Evolutionary conservation across 2,329 filamentous ascomycete species (phyloP), one percentile per base, ranked within the genome.

Genomic region (Rhynchosporium graminicola): DNA sequence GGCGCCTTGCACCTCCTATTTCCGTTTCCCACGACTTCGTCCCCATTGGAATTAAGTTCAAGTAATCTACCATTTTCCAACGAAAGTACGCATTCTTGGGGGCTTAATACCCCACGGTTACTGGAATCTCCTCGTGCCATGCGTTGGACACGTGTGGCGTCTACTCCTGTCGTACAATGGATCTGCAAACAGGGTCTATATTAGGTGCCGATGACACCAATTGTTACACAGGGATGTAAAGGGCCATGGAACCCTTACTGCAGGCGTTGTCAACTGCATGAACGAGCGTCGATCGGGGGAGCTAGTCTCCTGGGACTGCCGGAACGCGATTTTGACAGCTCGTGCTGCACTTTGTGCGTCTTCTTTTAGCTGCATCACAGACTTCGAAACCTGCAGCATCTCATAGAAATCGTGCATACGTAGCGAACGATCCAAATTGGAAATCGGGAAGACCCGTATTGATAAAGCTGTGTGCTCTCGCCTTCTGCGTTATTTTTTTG

Each of bases 201-300:
- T 26, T 4, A 51, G 48, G 29, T 15, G n/a, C n/a, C 2, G 13
- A n/a, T n/a, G 26, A 5, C 50, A 40, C 15, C 33, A 2, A 10
- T 13, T 26, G 33, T 13, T 4, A 36, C 12, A n/a, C 51, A 54
- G 51, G 51, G 51, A 54, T 54, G 33, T 26, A 20, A 33, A 54
- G 36, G n/a, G 10, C 51, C n/a, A 54, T 42, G 20, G 51, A 40
- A 42, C 51, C 51, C 51, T 54, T 54, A 54, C 51, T 54, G 51
- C 51, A 26, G 51, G 51, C 10, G 51, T 42, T n/a, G 10, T 20
- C 4, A 20, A 1, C 8, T 26, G 43, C 43, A 46, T 46, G 43
- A 20, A 8, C 43, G 36, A 29, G 36, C 31, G n/a, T 36, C 36
- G 31, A 15, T 38, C 50, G n/a, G 51, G 33, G 50, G 33, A 40